Evolutionary conservation across 208 protist genomes (phyloP).

Genomic region (Leishmania arabica): DNA sequence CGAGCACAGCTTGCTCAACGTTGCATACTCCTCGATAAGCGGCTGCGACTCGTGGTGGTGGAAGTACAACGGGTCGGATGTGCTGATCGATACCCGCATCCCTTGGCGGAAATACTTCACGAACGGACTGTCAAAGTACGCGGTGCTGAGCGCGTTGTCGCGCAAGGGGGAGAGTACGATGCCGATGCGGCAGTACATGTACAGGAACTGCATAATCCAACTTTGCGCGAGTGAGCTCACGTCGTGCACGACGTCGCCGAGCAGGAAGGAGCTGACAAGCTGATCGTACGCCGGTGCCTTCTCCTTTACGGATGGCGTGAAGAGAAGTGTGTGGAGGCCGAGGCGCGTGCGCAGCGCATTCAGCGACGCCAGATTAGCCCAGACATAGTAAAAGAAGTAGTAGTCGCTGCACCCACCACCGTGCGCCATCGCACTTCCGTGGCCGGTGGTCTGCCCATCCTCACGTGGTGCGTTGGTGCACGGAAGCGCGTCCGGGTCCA

Average conservation of each 20-base stretch:
- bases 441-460: neutral
- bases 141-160: conserved; percentile 97
- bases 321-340: conserved; percentile 81
- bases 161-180: conserved; percentile 97
- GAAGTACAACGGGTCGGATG: conserved; percentile 96
- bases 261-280: conserved; percentile 93
- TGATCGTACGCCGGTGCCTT: conserved; percentile 88
- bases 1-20: conserved; percentile 80
- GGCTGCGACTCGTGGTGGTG: conserved; percentile 81
- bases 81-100: conserved; percentile 96
- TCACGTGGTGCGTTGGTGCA: conserved; percentile 9
- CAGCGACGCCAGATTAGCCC: conserved; percentile 96
- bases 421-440: neutral
- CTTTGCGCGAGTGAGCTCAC: conserved; percentile 94
- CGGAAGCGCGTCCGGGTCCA: conserved; percentile 58
- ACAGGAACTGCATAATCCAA: conserved; percentile 98
- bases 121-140: conserved; percentile 96
- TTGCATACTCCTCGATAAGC: conserved; percentile 91
- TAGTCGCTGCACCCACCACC: conserved; percentile 95
- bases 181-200: conserved; percentile 97
- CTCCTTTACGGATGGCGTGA: conserved; percentile 95
- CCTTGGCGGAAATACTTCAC: conserved; percentile 94
- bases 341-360: conserved; percentile 93
- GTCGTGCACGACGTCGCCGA: conserved; percentile 96
- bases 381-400: conserved; percentile 99